Percentiles rank a stretch among this genome's conserved stretches.
These are phyloP conservation scores for Lactifluus subvellereus DNA, from an alignment of 768 basidiomycete genomes.

Conservation along the genomic window DNA sequence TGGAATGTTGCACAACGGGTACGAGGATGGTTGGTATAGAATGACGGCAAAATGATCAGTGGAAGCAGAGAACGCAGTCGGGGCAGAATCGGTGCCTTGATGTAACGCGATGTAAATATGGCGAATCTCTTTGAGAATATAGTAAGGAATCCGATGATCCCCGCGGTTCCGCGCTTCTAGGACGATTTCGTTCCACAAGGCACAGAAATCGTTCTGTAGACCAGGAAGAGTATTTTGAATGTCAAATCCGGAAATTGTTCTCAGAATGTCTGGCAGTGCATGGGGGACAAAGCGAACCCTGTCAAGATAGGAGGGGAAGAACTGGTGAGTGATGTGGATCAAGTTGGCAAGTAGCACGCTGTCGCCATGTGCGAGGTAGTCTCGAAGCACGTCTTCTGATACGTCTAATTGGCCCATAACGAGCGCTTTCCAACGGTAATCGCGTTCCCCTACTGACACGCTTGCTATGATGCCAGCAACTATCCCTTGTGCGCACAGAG, in stretches of 20 bases:
- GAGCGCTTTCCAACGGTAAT: slow-evolving; percentile 3
- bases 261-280: background rate
- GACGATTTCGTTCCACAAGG: slow-evolving; percentile 1
- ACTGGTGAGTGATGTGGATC: background rate
- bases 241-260: background rate
- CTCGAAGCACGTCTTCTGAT: background rate
- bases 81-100: too few species aligned
- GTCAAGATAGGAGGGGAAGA: too few species aligned
- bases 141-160: too few species aligned
- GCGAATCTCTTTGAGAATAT: too few species aligned
- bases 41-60: too few species aligned
- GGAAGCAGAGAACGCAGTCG: too few species aligned
- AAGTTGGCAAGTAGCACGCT: slow-evolving; percentile 2
- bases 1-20: too few species aligned
- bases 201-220: slow-evolving; percentile 1
- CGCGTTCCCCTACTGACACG: background rate
- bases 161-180: too few species aligned
- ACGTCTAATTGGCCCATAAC: background rate
- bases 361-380: background rate
- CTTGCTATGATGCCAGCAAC: background rate
- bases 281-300: background rate
- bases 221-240: background rate
- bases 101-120: too few species aligned
- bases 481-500: slow-evolving; percentile 1
- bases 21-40: too few species aligned